A percentile compares a stretch with the other conserved stretches of the same genome.
phyloP scores from a whole-genome alignment of 768 basidiomycete genomes.

The Psilocybe cyanescens region DNA sequence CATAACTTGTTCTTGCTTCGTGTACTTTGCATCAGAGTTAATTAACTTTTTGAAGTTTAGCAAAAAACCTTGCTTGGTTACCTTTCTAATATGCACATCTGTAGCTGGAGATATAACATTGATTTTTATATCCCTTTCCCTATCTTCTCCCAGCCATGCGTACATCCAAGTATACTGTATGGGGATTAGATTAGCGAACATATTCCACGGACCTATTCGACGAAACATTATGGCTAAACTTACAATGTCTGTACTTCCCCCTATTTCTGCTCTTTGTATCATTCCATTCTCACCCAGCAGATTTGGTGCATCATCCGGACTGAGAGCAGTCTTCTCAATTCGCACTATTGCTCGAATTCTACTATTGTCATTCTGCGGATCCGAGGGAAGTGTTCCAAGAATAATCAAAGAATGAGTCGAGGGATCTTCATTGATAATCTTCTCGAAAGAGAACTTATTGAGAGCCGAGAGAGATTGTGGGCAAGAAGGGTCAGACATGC shows the following conservation, averaged over 20 bases:
- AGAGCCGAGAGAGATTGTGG: constrained; percentile 40
- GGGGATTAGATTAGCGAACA: not conserved
- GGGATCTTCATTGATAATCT: constrained; percentile 65
- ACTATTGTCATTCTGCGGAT: constrained; percentile 18
- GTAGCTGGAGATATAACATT: constrained; percentile 89
- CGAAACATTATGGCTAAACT: constrained; percentile 22
- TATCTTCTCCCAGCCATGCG: constrained; percentile 60
- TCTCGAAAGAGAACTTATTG: constrained; percentile 56
- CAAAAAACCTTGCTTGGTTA: constrained; percentile 21
- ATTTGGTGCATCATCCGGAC: constrained; percentile 38
- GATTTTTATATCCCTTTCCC: constrained; percentile 74
- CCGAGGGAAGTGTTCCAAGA: constrained; percentile 62
- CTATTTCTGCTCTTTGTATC: constrained; percentile 47
- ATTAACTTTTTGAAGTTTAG: not conserved
- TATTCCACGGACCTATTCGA: not conserved
- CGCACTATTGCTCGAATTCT: constrained; percentile 65
- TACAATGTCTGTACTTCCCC: constrained; percentile 73
- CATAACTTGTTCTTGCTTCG: constrained; percentile 69
- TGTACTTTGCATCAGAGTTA: constrained; percentile 55
- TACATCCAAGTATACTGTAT: constrained; percentile 81
- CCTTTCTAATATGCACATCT: constrained; percentile 87
- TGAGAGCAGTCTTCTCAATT: constrained; percentile 76
- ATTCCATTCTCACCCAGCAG: constrained; percentile 42
- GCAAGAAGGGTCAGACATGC: constrained; percentile 38
- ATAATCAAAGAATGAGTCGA: constrained; percentile 63